A percentile compares a stretch with the other conserved stretches of the same genome.
Evolutionary conservation across 495 filamentous ascomycete species (phyloP).

Genomic region (Thozetella sp.): DNA sequence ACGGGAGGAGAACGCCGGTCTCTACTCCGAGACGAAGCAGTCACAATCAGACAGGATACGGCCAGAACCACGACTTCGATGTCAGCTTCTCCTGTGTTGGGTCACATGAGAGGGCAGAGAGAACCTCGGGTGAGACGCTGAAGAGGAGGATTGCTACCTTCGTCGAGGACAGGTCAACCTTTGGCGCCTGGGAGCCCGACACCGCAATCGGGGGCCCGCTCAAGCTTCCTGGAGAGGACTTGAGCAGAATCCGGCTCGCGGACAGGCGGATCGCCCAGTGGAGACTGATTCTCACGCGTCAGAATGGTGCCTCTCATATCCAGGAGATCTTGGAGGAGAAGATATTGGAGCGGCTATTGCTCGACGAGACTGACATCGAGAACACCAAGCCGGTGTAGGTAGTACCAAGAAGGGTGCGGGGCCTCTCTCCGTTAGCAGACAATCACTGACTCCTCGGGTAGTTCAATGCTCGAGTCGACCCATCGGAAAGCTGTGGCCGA

Average conservation of each 20-base stretch:
- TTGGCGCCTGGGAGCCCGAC: slow-evolving; percentile 19
- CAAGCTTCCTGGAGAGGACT: slow-evolving; percentile 30
- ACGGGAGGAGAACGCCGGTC: background rate
- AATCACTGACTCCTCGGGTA: background rate
- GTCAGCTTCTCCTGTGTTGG: background rate
- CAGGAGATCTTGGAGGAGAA: slow-evolving; percentile 27
- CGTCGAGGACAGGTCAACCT: background rate
- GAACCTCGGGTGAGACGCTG: background rate
- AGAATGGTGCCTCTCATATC: slow-evolving; percentile 22
- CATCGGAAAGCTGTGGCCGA: slow-evolving; percentile 23
- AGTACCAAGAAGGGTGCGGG: too few relatives aligned
- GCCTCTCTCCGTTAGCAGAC: too few relatives aligned
- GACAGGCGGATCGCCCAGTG: slow-evolving; percentile 37
- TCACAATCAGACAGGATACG: background rate
- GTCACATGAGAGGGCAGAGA: background rate
- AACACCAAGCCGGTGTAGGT: slow-evolving; percentile 39
- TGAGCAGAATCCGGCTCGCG: slow-evolving; percentile 37
- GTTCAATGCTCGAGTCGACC: slow-evolving; percentile 15
- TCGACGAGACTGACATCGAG: slow-evolving; percentile 35
- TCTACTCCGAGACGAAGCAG: background rate
- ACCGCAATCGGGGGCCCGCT: slow-evolving; percentile 21
- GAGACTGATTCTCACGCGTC: slow-evolving; percentile 26
- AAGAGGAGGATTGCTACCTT: background rate
- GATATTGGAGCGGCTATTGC: slow-evolving; percentile 26
- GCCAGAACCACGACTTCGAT: background rate